A percentile compares a stretch with the other conserved stretches of the same genome.
Evolutionary conservation across 306 rosid species (phyloP).

Genomic region (Carpinus fangiana): DNA sequence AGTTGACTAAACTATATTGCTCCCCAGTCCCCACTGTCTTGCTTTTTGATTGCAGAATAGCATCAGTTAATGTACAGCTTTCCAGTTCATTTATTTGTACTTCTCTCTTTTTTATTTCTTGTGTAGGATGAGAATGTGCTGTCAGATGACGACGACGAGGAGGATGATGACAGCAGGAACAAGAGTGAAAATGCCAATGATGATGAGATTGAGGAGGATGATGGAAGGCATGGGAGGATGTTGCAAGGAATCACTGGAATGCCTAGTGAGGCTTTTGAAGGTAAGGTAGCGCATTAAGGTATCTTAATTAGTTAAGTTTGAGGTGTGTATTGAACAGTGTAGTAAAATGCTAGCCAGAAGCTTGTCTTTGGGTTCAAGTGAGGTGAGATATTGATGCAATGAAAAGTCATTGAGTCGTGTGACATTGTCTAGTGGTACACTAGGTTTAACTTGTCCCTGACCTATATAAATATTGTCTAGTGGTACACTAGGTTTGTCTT

Average conservation of each 20-base stretch:
- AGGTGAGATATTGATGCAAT: not conserved
- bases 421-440: not conserved
- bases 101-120: not conserved
- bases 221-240: constrained; percentile 65
- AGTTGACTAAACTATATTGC: not conserved
- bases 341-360: not conserved
- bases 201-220: constrained; percentile 48
- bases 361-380: not conserved
- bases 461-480: not conserved
- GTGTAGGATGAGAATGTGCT: constrained; percentile 76
- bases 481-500: not conserved
- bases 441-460: no score
- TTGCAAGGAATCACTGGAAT: constrained; percentile 59
- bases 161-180: constrained; percentile 19
- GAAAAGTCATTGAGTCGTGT: not conserved
- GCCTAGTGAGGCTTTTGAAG: constrained; percentile 64
- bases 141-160: constrained; percentile 74
- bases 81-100: not conserved
- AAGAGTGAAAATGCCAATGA: constrained; percentile 27
- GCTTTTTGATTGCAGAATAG: not conserved
- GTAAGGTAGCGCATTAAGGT: constrained; percentile 32
- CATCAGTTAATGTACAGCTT: not conserved
- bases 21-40: not conserved
- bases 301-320: not conserved
- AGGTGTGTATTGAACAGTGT: not conserved